These are phyloP conservation scores for Pyricularia pennisetigena DNA, from an alignment of 2,329 filamentous ascomycete species.

Conservation along the genomic window DNA sequence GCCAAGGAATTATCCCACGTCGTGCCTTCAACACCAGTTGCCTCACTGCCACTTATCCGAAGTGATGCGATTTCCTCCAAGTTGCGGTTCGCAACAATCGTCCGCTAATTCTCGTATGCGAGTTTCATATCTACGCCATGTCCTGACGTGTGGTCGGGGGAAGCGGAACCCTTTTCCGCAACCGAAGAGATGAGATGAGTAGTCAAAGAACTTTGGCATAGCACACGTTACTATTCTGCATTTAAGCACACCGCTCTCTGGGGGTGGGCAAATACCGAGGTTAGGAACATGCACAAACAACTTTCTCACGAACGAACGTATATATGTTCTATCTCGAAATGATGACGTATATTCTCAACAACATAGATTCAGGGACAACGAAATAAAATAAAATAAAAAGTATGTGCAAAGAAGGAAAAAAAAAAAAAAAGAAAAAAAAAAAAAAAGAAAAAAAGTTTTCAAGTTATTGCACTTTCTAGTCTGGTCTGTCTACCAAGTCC, in stretches of 20 bases:
- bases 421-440: background rate
- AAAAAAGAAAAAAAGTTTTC: background rate
- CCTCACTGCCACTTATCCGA: background rate
- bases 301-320: background rate
- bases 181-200: background rate
- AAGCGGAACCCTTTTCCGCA: background rate
- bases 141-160: background rate
- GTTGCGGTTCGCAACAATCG: background rate
- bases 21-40: background rate
- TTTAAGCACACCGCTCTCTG: background rate
- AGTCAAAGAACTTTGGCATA: background rate
- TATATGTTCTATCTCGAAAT: background rate
- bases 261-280: too few relatives aligned
- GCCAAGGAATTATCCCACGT: too few relatives aligned
- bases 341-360: background rate
- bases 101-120: background rate
- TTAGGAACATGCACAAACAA: background rate
- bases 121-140: background rate
- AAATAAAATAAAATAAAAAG: background rate
- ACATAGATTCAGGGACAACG: too few relatives aligned
- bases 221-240: background rate
- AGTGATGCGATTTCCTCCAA: background rate
- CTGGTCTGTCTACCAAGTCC: constrained; percentile 30
- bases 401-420: background rate
- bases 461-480: background rate